Base-by-base conservation (phyloP, 1,284 basidiomycete species). In the Rugiboletus extremiorientalis region DNA sequence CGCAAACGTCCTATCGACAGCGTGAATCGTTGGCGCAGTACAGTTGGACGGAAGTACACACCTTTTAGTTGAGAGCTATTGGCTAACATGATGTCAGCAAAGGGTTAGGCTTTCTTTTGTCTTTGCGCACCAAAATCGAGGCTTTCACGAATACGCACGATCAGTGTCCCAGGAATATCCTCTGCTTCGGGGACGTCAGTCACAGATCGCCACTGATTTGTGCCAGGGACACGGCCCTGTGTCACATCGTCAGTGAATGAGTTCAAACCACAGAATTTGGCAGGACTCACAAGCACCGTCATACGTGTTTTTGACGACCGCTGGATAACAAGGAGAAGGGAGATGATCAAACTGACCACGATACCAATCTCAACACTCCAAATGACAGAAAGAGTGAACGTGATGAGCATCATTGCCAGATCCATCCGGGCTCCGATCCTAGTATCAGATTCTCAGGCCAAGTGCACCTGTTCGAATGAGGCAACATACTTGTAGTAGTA, bases 401-500 rank as follows among this genome's bases (percentile, higher is more conserved):
- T 96, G 48, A 93, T 80, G 27, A 79, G 77, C 89, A 96, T 93
- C 65, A 97, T 82, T 10, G 82, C 76, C 54, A 95, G 78, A 71
- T 98, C 94, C 33, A 86, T 84, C 91, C 91, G 94, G 27, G 94
- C 89, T n/a, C 83, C 71, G 84, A 96, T 93, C 65, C 89, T 92
- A 62, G 27, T 18, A 30, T 55, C 6, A 15, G 4, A 41, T 36
- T 15, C 5, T 45, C 25, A 42, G 12, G 34, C 44, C 15, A 47
- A 18, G 34, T 50, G 27, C 23, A 31, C 51, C 50, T 18, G 8
- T 33, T 44, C 16, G 5, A 41, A 47, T 43, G 56, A 41, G 45
- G 28, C 27, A 33, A 78, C 86, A 57, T 55, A 92, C 92, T 76
- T 84, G 82, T 84, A 91, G 69, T 92, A 94, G 70, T 89, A 96